Evolutionary conservation across 352 stramenopile species (phyloP).

Genomic region (Phytophthora niederhauseri): DNA sequence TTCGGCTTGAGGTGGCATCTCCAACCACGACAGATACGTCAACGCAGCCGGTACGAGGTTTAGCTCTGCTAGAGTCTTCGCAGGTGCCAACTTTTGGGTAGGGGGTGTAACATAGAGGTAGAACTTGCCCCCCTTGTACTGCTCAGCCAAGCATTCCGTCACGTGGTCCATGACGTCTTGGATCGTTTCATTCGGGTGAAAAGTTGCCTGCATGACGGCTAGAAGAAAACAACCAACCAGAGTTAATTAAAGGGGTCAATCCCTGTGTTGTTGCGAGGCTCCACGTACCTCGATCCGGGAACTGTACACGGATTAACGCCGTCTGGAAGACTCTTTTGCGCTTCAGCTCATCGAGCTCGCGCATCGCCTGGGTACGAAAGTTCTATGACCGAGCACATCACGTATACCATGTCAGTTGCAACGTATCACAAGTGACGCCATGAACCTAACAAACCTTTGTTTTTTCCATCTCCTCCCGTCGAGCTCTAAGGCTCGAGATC

Average conservation of each 20-base stretch:
- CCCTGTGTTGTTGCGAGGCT: background rate
- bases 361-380: conserved; percentile 88
- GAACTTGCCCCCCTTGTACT: conserved; percentile 42
- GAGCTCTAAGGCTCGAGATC: conserved; percentile 77
- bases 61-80: conserved; percentile 69
- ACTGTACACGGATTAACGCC: conserved; percentile 81
- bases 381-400: conserved; percentile 46
- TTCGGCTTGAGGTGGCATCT: conserved; percentile 28
- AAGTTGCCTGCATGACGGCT: conserved; percentile 84
- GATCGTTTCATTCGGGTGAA: conserved; percentile 84
- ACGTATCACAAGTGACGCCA: background rate
- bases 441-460: conserved; percentile 51
- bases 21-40: conserved; percentile 77
- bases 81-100: conserved; percentile 58
- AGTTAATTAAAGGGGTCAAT: background rate
- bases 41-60: conserved; percentile 81
- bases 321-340: conserved; percentile 82
- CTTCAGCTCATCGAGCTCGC: conserved; percentile 86
- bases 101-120: conserved; percentile 86
- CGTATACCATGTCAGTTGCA: background rate
- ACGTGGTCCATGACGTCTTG: conserved; percentile 76
- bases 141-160: conserved; percentile 46
- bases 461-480: conserved; percentile 78
- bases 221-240: background rate
- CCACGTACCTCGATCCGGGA: conserved; percentile 77